phyloP scores from a whole-genome alignment of 305 asterid species.

The Caryopteris hybrid region DNA sequence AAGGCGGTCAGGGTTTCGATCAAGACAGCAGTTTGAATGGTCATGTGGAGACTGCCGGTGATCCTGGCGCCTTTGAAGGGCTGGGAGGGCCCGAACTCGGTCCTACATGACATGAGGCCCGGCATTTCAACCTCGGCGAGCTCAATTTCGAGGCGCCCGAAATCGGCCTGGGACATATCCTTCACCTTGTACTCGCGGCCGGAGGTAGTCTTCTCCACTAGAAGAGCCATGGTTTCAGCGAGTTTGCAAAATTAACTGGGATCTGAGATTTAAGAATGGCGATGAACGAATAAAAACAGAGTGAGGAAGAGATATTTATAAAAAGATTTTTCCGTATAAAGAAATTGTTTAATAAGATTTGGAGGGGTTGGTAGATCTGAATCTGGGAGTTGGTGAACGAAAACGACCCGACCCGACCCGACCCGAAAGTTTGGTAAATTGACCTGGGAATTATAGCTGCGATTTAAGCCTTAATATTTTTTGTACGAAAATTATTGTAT shows the following conservation, averaged over 20 bases:
- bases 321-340: not conserved
- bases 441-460: too few relatives aligned
- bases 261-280: conserved; percentile 14
- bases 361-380: not conserved
- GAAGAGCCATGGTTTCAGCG: conserved; percentile 27
- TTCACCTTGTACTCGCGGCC: conserved; percentile 28
- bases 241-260: not conserved
- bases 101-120: conserved; percentile 39
- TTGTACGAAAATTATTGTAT: too few relatives aligned
- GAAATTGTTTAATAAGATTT: not conserved
- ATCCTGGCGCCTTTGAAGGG: conserved; percentile 44
- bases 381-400: not conserved
- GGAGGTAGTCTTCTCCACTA: conserved; percentile 34
- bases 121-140: conserved; percentile 32
- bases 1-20: conserved; percentile 23
- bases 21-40: conserved; percentile 15
- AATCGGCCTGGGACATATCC: conserved; percentile 25
- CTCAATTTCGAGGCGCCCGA: conserved; percentile 24
- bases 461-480: too few relatives aligned
- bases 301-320: not conserved
- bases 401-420: not conserved
- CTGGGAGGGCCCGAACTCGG: conserved; percentile 45
- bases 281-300: not conserved
- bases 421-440: too few relatives aligned
- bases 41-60: conserved; percentile 36